These are phyloP conservation scores for Nemophila menziesii DNA, from an alignment of 257 asterid genomes.

Conservation along the genomic window DNA sequence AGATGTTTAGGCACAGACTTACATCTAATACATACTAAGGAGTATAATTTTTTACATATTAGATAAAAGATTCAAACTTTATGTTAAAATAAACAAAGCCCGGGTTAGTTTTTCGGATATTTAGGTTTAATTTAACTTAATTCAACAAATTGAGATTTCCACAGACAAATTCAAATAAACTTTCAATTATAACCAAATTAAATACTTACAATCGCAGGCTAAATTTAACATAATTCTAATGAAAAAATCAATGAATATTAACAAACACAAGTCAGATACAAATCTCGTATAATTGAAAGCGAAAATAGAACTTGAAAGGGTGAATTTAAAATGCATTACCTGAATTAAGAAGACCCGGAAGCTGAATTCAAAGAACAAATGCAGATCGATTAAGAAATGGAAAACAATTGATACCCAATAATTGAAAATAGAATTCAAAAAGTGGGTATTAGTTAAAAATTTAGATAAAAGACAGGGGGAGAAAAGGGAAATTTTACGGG, in stretches of 20 bases:
- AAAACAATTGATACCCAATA: too few relatives aligned
- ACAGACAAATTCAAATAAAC: slow-evolving; percentile 1
- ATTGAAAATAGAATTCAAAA: too few relatives aligned
- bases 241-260: neutral
- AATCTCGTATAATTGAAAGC: too few relatives aligned
- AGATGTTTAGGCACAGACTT: neutral
- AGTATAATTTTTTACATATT: neutral
- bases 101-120: neutral
- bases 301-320: neutral
- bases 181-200: neutral
- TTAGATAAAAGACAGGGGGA: neutral
- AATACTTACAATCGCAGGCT: neutral
- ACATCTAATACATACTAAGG: neutral
- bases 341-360: neutral
- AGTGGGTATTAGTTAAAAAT: neutral
- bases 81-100: neutral
- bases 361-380: neutral
- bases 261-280: neutral
- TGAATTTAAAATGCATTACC: neutral
- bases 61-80: slow-evolving; percentile 1
- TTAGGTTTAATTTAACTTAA: slow-evolving; percentile 6
- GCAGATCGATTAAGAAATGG: neutral
- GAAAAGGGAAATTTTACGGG: too few relatives aligned
- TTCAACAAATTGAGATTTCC: slow-evolving; percentile 6
- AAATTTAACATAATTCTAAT: slow-evolving; percentile 10